Conservation (phyloP, 805 yeast genomes). For the Ogataea dorogensis region DNA sequence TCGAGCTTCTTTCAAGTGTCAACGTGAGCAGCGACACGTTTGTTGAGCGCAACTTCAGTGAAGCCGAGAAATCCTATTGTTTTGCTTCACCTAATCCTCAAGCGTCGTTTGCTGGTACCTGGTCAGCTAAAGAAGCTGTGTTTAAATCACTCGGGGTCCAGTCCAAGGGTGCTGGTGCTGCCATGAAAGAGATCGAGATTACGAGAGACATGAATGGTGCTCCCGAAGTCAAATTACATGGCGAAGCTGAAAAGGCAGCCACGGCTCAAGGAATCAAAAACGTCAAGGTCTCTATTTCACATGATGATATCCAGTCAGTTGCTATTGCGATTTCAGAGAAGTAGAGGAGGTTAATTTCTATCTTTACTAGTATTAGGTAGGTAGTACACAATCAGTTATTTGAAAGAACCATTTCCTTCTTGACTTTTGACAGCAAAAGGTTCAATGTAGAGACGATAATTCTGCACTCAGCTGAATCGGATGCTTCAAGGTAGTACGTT, state of each 20-base stretch:
- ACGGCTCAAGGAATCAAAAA: conserved; percentile 60
- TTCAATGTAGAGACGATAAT: conserved; percentile 76
- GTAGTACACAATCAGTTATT: too few relatives aligned
- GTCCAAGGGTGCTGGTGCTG: conserved; percentile 93
- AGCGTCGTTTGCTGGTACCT: conserved; percentile 93
- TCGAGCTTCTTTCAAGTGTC: conserved; percentile 79
- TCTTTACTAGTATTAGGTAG: too few relatives aligned
- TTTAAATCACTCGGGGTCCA: conserved; percentile 91
- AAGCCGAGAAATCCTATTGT: conserved; percentile 77
- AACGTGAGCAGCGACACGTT: conserved; percentile 89
- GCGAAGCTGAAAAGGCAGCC: conserved; percentile 77
- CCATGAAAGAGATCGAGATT: conserved; percentile 89
- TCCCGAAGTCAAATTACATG: conserved; percentile 75
- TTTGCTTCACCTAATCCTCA: conserved; percentile 67
- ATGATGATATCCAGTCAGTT: conserved; percentile 95
- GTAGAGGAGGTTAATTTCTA: too few relatives aligned
- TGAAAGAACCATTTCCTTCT: background rate
- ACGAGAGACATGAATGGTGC: conserved; percentile 69
- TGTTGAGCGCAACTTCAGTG: conserved; percentile 88
- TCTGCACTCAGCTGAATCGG: conserved; percentile 53
- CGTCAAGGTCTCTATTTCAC: conserved; percentile 89
- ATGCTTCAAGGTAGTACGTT: conserved; percentile 85
- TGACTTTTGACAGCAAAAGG: conserved; percentile 53
- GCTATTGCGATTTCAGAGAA: conserved; percentile 95
- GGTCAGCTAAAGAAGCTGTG: conserved; percentile 99